These are phyloP conservation scores for Paraleonurus japonicus DNA, from an alignment of 257 asterid species.

Conservation along the genomic window DNA sequence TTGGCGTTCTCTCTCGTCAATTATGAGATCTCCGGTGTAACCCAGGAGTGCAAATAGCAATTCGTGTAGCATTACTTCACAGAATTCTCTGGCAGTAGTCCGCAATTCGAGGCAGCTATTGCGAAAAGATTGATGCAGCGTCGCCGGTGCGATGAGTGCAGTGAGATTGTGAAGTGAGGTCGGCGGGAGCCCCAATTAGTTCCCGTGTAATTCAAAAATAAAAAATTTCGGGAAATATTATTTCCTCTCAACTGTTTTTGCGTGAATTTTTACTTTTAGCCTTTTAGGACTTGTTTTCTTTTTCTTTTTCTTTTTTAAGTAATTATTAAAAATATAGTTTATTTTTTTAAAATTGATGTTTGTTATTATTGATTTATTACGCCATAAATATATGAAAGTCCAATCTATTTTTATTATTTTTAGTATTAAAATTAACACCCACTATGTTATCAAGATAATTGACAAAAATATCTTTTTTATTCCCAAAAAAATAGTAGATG, in stretches of 20 bases:
- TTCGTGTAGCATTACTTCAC: conserved; percentile 77
- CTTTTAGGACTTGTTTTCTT: too few relatives aligned
- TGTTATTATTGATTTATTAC: too few relatives aligned
- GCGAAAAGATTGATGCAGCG: conserved; percentile 7
- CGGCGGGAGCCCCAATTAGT: conserved; percentile 36
- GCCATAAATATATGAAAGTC: too few relatives aligned
- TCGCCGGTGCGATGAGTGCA: conserved; percentile 14
- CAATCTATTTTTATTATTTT: too few relatives aligned
- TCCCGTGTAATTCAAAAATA: conserved; percentile 5
- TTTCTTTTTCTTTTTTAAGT: too few relatives aligned
- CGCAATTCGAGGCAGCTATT: neutral
- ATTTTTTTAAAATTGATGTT: too few relatives aligned
- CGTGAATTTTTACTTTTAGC: too few relatives aligned
- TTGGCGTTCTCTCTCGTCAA: conserved; percentile 69
- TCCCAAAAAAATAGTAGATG: too few relatives aligned
- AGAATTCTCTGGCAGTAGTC: neutral
- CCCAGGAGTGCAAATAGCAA: conserved; percentile 79
- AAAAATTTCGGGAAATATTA: neutral
- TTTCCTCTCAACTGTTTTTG: neutral
- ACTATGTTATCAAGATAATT: too few relatives aligned
- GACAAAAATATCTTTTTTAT: too few relatives aligned
- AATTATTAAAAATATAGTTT: too few relatives aligned
- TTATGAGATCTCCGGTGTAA: conserved; percentile 94
- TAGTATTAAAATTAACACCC: too few relatives aligned
- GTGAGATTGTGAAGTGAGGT: neutral